These are phyloP conservation scores for Phalaenopsis hybrid DNA, from an alignment of 116 monocot genomes.

Conservation along the genomic window DNA sequence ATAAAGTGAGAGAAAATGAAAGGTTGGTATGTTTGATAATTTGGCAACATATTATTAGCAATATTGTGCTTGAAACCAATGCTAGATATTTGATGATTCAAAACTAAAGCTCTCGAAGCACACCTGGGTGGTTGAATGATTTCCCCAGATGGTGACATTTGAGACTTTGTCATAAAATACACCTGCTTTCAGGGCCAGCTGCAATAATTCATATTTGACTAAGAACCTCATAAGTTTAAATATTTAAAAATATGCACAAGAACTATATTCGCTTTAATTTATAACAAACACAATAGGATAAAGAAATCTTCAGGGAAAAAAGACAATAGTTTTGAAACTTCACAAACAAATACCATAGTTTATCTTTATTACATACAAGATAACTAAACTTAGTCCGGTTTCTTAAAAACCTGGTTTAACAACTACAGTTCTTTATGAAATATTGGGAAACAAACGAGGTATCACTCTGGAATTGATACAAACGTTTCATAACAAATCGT, in stretches of 20 bases:
- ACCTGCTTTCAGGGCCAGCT: slow-evolving; percentile 93
- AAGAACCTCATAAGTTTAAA: slow-evolving; percentile 6
- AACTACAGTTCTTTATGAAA: neutral
- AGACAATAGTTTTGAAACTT: neutral
- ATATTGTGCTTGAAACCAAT: neutral
- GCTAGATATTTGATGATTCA: slow-evolving; percentile 2
- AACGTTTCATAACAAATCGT: neutral
- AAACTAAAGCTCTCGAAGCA: neutral
- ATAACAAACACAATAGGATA: neutral
- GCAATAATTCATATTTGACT: slow-evolving; percentile 5
- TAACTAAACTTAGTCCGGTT: neutral
- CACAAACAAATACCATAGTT: neutral
- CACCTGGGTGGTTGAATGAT: slow-evolving; percentile 99
- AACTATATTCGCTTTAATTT: neutral
- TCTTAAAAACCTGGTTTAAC: neutral
- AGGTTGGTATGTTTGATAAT: neutral
- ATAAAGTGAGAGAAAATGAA: neutral
- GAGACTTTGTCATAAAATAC: slow-evolving; percentile 99
- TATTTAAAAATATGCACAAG: neutral
- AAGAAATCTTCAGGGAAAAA: neutral
- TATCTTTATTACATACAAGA: neutral
- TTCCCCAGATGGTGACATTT: slow-evolving; percentile 99
- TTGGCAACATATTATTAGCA: neutral
- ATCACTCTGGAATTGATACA: neutral
- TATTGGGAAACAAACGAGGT: neutral